Evolutionary conservation across 2,329 filamentous ascomycete genomes (phyloP).

Genomic region (Penicillium palitans): DNA sequence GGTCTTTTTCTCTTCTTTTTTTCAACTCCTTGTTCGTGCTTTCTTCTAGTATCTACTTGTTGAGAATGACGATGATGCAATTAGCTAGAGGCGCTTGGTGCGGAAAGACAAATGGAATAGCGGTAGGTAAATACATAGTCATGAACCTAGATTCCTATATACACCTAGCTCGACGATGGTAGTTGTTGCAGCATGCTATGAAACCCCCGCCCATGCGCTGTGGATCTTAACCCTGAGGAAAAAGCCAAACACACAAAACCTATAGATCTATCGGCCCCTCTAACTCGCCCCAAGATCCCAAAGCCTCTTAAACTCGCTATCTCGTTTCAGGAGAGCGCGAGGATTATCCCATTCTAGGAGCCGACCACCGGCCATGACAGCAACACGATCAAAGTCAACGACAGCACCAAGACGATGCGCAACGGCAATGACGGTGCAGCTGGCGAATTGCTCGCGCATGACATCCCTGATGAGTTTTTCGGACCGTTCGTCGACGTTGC

Average conservation of each 20-base stretch:
- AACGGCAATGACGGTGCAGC: background rate
- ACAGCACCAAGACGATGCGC: background rate
- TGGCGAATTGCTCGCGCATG: background rate
- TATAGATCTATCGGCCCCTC: background rate
- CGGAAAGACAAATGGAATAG: background rate
- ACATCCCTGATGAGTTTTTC: background rate
- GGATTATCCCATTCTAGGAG: background rate
- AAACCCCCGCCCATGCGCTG: too few relatives aligned
- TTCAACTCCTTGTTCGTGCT: background rate
- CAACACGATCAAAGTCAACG: background rate
- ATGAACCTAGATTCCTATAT: too few relatives aligned
- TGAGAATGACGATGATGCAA: background rate
- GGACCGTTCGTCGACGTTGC: background rate
- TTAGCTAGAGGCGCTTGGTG: background rate
- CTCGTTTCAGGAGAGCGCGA: background rate
- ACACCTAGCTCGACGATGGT: too few relatives aligned
- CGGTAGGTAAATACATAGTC: too few relatives aligned
- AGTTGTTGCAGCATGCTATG: too few relatives aligned
- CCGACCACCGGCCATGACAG: background rate
- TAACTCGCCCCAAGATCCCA: background rate
- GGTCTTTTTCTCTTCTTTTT: too few relatives aligned
- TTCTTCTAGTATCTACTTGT: background rate
- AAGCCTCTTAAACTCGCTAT: background rate
- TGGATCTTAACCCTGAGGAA: too few relatives aligned
- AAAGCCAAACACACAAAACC: background rate